Evolutionary conservation across 2,329 filamentous ascomycete species (phyloP).

Genomic region (Aspergillus niger): DNA sequence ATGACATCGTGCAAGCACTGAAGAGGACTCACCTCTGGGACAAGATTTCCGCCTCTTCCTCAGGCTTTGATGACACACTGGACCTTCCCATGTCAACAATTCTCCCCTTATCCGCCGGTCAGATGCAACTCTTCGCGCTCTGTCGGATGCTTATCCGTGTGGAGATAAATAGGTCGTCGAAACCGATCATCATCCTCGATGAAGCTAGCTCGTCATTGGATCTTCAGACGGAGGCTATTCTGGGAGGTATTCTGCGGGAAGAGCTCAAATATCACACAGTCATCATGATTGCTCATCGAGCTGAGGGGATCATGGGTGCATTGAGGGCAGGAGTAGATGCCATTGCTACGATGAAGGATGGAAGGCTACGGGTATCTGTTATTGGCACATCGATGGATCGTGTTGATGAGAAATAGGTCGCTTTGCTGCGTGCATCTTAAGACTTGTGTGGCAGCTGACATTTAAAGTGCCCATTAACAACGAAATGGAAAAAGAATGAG

Average conservation of each 20-base stretch:
- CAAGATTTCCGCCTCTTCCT: neutral
- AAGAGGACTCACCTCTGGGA: neutral
- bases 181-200: conserved; percentile 1
- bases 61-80: neutral
- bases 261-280: neutral
- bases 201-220: conserved; percentile 2
- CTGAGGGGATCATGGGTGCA: neutral
- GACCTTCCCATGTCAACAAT: neutral
- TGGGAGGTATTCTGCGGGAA: neutral
- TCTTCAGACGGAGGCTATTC: neutral
- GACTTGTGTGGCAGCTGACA: too few species aligned
- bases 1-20: neutral
- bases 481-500: too few species aligned
- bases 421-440: too few species aligned
- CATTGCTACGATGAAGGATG: neutral
- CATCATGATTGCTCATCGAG: neutral
- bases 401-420: neutral
- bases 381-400: neutral
- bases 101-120: neutral
- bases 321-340: neutral
- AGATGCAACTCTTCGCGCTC: neutral
- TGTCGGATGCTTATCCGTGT: neutral
- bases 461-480: too few species aligned
- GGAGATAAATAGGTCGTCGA: neutral
- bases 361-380: neutral